Evolutionary conservation across 495 filamentous ascomycete genomes (phyloP).

Genomic region (Xylaria acuta): DNA sequence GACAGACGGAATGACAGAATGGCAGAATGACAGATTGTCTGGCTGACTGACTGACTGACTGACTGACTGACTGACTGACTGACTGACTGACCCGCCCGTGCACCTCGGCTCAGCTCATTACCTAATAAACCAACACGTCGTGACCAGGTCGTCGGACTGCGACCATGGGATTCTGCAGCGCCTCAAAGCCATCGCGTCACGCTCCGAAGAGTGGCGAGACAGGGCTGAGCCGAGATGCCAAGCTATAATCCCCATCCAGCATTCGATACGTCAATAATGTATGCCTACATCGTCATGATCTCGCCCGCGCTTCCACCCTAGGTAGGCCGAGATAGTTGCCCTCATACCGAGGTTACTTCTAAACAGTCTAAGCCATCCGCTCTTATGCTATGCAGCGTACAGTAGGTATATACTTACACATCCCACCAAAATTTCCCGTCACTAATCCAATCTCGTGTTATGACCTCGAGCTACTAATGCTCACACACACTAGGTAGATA

Average conservation of each 20-base stretch:
- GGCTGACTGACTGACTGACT: too few relatives aligned
- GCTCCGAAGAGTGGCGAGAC: neutral
- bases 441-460: neutral
- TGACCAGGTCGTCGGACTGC: neutral
- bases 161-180: constrained; percentile 12
- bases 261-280: neutral
- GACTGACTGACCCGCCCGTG: constrained; percentile 9
- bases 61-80: neutral
- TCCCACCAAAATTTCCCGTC: too few relatives aligned
- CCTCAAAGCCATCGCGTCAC: constrained; percentile 17
- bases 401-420: too few relatives aligned
- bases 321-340: neutral
- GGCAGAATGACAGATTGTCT: too few relatives aligned
- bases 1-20: too few relatives aligned
- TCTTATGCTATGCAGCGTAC: too few relatives aligned
- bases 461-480: neutral
- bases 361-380: too few relatives aligned
- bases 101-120: constrained; percentile 11
- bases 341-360: too few relatives aligned
- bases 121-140: neutral
- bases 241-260: neutral
- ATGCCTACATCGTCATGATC: neutral
- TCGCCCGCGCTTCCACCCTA: too few relatives aligned
- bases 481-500: too few relatives aligned
- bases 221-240: constrained; percentile 1